Evolutionary conservation across 352 stramenopile species (phyloP).

Genomic region (Stramenopiles sp.): DNA sequence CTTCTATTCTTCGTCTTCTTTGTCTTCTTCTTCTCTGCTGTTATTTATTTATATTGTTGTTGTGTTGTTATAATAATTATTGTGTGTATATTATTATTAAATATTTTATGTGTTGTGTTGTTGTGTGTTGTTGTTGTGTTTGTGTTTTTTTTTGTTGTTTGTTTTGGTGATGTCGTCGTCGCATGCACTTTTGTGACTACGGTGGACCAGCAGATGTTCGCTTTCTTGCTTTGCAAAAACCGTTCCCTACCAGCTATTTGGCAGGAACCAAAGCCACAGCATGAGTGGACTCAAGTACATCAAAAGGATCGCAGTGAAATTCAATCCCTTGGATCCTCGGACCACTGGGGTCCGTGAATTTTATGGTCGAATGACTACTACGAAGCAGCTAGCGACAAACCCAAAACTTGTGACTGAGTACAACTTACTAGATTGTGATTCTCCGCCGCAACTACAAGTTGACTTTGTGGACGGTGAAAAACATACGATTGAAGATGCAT

Average conservation of each 20-base stretch:
- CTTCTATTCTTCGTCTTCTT: too few relatives aligned
- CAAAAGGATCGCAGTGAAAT: neutral
- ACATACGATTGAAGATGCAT: neutral
- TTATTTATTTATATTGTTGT: too few relatives aligned
- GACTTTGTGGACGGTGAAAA: neutral
- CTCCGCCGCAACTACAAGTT: neutral
- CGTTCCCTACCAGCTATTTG: too few relatives aligned
- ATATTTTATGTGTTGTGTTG: too few relatives aligned
- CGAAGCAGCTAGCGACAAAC: neutral
- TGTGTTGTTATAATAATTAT: too few relatives aligned
- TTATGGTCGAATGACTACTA: neutral
- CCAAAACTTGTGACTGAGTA: neutral
- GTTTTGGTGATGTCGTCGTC: too few relatives aligned
- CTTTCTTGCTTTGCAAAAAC: too few relatives aligned
- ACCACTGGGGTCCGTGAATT: neutral
- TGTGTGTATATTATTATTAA: too few relatives aligned
- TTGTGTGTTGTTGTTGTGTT: too few relatives aligned
- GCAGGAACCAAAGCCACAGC: neutral
- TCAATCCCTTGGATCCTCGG: neutral
- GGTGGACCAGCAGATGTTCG: neutral
- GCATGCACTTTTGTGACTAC: too few relatives aligned
- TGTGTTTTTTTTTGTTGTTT: too few relatives aligned
- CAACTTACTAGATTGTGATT: neutral
- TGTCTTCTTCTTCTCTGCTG: too few relatives aligned
- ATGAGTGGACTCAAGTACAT: neutral